Conservation (phyloP, 2,329 filamentous ascomycete species). For the Ascochyta viciae-villosae region DNA sequence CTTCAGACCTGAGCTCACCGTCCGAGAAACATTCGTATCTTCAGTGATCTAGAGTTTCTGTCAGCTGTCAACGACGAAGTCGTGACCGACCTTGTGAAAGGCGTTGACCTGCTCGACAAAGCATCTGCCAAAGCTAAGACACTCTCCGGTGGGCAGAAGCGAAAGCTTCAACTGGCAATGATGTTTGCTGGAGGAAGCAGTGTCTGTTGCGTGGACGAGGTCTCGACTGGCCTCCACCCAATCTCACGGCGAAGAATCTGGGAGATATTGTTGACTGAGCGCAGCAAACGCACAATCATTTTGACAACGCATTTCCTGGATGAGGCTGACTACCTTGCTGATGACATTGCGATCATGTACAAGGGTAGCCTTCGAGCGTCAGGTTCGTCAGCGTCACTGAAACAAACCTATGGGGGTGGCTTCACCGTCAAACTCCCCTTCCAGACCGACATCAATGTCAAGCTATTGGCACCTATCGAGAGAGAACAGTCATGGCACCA, state of each 20-base stretch:
- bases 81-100: slow-evolving; percentile 53
- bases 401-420: slow-evolving; percentile 78
- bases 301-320: slow-evolving; percentile 92
- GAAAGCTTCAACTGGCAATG: slow-evolving; percentile 88
- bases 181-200: slow-evolving; percentile 89
- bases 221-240: slow-evolving; percentile 84
- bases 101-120: slow-evolving; percentile 79
- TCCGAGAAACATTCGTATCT: slow-evolving; percentile 38
- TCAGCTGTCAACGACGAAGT: slow-evolving; percentile 53
- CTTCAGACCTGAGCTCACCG: slow-evolving; percentile 33
- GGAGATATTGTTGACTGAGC: slow-evolving; percentile 86
- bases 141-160: slow-evolving; percentile 86
- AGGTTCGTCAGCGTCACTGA: slow-evolving; percentile 82
- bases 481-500: slow-evolving; percentile 67
- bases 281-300: slow-evolving; percentile 79
- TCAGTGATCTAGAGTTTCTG: slow-evolving; percentile 36
- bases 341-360: slow-evolving; percentile 84
- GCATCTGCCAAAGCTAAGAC: slow-evolving; percentile 72
- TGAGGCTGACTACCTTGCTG: slow-evolving; percentile 84
- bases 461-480: slow-evolving; percentile 22
- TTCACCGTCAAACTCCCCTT: slow-evolving; percentile 57
- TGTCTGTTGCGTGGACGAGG: slow-evolving; percentile 88
- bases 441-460: slow-evolving; percentile 19
- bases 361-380: slow-evolving; percentile 80
- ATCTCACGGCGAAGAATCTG: slow-evolving; percentile 85